Conservation (phyloP, 306 rosid species). For the Pyrus communis region DNA sequence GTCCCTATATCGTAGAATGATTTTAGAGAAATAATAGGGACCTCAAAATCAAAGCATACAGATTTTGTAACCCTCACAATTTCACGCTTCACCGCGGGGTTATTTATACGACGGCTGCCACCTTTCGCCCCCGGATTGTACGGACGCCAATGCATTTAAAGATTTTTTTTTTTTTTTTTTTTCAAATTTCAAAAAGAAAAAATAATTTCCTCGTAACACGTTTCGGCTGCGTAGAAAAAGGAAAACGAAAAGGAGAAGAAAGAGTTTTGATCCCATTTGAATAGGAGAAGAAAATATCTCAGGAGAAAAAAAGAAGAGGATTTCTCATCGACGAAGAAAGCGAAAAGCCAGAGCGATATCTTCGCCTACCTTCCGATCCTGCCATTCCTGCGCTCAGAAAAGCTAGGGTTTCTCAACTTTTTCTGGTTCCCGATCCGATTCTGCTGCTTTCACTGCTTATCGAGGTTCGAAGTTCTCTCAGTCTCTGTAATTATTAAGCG, state of each 20-base stretch:
- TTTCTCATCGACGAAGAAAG: slow-evolving; percentile 15
- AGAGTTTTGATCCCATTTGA: slow-evolving; percentile 22
- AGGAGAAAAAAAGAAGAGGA: background rate
- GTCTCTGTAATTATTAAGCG: background rate
- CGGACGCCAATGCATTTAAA: slow-evolving; percentile 1
- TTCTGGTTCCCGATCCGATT: slow-evolving; percentile 10
- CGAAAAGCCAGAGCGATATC: slow-evolving; percentile 15
- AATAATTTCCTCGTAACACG: background rate
- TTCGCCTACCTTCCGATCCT: slow-evolving; percentile 20
- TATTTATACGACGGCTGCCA: slow-evolving; percentile 13
- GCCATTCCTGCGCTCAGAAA: slow-evolving; percentile 10
- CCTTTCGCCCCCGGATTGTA: background rate
- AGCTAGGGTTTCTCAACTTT: slow-evolving; percentile 20
- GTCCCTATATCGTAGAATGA: background rate
- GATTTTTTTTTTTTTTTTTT: background rate
- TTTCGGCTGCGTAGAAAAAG: slow-evolving; percentile 31
- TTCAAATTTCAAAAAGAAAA: background rate
- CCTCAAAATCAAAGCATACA: background rate
- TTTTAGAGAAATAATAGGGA: background rate
- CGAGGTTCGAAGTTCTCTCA: slow-evolving; percentile 12
- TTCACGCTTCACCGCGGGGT: slow-evolving; percentile 10
- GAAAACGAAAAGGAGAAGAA: slow-evolving; percentile 1
- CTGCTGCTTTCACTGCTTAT: slow-evolving; percentile 1
- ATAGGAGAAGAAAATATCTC: slow-evolving; percentile 27
- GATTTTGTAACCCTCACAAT: background rate